Evolutionary conservation across 495 filamentous ascomycete genomes (phyloP).

Genomic region (Xylona heveae): DNA sequence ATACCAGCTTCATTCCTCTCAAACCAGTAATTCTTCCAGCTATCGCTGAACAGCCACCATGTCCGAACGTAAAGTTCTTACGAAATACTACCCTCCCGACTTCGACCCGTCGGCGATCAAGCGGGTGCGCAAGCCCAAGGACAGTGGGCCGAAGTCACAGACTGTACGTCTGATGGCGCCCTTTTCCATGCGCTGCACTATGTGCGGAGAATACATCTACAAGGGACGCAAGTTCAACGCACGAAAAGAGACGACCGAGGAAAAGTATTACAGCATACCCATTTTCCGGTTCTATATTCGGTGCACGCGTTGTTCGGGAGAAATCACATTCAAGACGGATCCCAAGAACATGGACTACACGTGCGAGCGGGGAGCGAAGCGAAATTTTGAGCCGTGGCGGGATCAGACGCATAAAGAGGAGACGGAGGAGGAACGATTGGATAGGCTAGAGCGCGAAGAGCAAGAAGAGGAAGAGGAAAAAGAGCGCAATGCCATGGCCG

Average conservation of each 20-base stretch:
- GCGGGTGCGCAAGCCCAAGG: constrained; percentile 46
- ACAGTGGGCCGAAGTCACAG: constrained; percentile 57
- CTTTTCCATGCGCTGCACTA: constrained; percentile 79
- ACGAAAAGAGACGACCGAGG: constrained; percentile 80
- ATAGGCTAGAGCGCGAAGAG: constrained; percentile 61
- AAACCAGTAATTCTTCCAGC: too few relatives aligned
- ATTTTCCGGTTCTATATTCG: constrained; percentile 92
- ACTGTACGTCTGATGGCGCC: constrained; percentile 94
- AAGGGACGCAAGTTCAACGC: constrained; percentile 95
- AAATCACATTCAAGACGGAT: constrained; percentile 91
- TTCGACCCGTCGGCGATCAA: constrained; percentile 80
- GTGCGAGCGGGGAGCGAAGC: constrained; percentile 67
- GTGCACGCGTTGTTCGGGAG: constrained; percentile 71
- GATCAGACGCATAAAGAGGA: constrained; percentile 34
- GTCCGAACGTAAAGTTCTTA: constrained; percentile 84
- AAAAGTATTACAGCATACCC: constrained; percentile 73
- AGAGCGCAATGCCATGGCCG: constrained; percentile 54
- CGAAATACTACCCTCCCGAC: constrained; percentile 74
- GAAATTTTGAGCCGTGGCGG: constrained; percentile 88
- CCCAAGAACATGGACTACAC: constrained; percentile 88
- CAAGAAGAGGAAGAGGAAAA: constrained; percentile 29
- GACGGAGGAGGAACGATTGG: constrained; percentile 73
- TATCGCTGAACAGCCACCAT: too few relatives aligned
- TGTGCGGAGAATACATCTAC: constrained; percentile 94
- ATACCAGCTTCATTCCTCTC: too few relatives aligned